These are phyloP conservation scores for Berkeleyomyces basicola DNA, from an alignment of 2,329 filamentous ascomycete species.

Conservation along the genomic window DNA sequence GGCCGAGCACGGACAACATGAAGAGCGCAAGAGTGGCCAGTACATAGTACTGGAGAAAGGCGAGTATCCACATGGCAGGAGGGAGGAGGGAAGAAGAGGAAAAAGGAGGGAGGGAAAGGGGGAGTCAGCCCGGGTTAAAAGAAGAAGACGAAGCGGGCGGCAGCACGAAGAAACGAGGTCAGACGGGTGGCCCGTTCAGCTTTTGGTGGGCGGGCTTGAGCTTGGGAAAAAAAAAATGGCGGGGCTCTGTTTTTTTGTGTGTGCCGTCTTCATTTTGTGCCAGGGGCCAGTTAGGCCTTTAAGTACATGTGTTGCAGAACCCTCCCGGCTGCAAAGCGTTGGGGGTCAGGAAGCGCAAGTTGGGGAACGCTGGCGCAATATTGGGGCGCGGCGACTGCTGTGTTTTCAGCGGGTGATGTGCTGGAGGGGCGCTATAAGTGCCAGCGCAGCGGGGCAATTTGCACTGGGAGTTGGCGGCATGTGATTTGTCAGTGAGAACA, in stretches of 20 bases:
- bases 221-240: not conserved
- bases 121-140: not conserved
- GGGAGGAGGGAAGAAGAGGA: constrained; percentile 25
- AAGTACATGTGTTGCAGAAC: too few species aligned
- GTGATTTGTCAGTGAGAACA: not conserved
- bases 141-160: constrained; percentile 1
- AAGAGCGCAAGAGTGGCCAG: constrained; percentile 41
- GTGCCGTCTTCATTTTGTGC: not conserved
- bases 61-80: constrained; percentile 22
- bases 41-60: constrained; percentile 33
- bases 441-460: too few species aligned
- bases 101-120: constrained; percentile 1
- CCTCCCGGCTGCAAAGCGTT: too few species aligned
- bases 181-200: not conserved
- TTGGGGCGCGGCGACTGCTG: too few species aligned
- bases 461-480: not conserved
- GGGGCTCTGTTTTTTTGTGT: not conserved
- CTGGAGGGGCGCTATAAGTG: too few species aligned
- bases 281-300: too few species aligned
- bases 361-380: too few species aligned
- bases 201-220: not conserved
- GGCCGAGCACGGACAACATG: constrained; percentile 36
- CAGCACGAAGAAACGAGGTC: constrained; percentile 1
- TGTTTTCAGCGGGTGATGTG: too few species aligned
- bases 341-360: too few species aligned